phyloP scores from a whole-genome alignment of 2,329 filamentous ascomycete genomes.

The Botryosphaeria dothidea region DNA sequence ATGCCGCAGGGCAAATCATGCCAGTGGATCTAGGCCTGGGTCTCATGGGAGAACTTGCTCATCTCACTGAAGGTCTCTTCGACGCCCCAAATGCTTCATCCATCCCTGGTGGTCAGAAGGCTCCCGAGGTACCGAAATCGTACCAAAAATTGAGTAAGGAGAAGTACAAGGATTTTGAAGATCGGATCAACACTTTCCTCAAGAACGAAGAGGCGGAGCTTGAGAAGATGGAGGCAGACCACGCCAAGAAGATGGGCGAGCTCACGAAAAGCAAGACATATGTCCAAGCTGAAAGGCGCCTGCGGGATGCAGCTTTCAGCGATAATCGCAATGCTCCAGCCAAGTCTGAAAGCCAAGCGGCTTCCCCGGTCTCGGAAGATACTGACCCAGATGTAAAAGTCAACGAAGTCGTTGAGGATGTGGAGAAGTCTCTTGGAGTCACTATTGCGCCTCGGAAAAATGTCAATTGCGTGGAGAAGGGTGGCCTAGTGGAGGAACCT shows the following conservation, averaged over 20 bases:
- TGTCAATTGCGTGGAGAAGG: constrained; percentile 73
- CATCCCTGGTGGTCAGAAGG: constrained; percentile 28
- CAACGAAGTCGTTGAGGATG: constrained; percentile 72
- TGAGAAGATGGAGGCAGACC: constrained; percentile 77
- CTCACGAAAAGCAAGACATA: constrained; percentile 71
- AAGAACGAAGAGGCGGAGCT: constrained; percentile 77
- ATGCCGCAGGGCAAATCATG: constrained; percentile 79
- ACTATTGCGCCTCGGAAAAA: constrained; percentile 65
- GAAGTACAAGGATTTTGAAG: constrained; percentile 82
- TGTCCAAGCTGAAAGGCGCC: constrained; percentile 71
- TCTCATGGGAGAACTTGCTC: constrained; percentile 72
- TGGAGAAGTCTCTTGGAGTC: constrained; percentile 71
- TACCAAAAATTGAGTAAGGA: constrained; percentile 70
- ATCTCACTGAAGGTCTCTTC: constrained; percentile 82
- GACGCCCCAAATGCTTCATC: constrained; percentile 51
- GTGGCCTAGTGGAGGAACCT: constrained; percentile 65
- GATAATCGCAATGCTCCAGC: constrained; percentile 44
- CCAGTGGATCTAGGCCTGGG: constrained; percentile 87
- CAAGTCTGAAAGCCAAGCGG: constrained; percentile 50
- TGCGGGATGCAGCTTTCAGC: constrained; percentile 66
- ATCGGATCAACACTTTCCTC: constrained; percentile 72
- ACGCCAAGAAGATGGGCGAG: constrained; percentile 73
- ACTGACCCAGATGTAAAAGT: constrained; percentile 49
- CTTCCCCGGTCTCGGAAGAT: constrained; percentile 20
- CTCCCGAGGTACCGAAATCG: constrained; percentile 26